Conservation (phyloP, 2,329 filamentous ascomycete species). For the Diplodia sapinea region DNA sequence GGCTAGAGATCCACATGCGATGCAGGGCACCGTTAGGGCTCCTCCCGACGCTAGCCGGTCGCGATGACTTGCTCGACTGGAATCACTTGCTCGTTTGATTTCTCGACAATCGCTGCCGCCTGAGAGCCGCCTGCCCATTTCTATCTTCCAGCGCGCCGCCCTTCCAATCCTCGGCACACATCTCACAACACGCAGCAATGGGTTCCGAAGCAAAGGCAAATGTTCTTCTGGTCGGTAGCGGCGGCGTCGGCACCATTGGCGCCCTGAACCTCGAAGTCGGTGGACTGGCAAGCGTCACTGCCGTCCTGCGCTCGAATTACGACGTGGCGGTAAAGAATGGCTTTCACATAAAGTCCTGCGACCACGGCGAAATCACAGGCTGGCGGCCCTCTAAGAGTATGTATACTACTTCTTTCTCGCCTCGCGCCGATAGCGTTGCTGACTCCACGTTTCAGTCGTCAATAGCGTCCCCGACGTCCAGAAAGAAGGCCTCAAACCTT, state of each 20-base stretch:
- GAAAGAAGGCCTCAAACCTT: conserved; percentile 46
- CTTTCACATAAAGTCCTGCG: conserved; percentile 61
- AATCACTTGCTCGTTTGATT: not conserved
- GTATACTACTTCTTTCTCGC: conserved; percentile 18
- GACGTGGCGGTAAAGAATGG: conserved; percentile 54
- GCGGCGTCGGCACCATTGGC: conserved; percentile 63
- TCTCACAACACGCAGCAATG: conserved; percentile 5
- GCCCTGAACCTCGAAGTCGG: conserved; percentile 61
- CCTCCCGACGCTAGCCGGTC: conserved; percentile 16
- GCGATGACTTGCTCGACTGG: conserved; percentile 1
- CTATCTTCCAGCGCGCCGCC: not conserved
- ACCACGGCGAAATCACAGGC: conserved; percentile 58
- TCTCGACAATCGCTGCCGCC: not conserved
- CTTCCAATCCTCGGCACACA: not conserved
- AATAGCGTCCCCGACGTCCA: conserved; percentile 56
- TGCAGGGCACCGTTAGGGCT: not conserved
- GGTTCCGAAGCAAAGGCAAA: conserved; percentile 39
- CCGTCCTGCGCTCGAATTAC: conserved; percentile 64
- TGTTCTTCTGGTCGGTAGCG: conserved; percentile 61
- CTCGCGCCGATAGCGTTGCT: not conserved
- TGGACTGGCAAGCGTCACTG: conserved; percentile 58
- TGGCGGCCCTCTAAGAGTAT: conserved; percentile 57
- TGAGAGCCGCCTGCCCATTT: not conserved
- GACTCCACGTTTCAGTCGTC: conserved; percentile 46
- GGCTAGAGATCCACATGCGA: not conserved